Conservation (phyloP, 345 rosid species). For the Populus nigra region DNA sequence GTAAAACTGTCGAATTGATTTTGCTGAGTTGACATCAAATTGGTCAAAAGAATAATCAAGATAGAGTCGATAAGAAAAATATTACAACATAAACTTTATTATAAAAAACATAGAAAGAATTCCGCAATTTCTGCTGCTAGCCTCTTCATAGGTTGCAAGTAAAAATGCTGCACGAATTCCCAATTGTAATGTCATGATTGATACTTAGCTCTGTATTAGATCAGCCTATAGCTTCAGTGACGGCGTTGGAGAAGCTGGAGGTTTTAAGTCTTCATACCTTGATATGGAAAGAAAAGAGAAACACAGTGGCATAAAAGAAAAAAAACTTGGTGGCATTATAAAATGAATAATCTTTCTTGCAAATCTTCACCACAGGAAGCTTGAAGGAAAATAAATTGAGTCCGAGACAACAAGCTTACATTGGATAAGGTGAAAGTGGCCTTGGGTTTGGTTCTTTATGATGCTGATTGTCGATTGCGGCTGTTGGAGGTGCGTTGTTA, state of each 20-base stretch:
- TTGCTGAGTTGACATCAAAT: neutral
- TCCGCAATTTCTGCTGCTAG: conserved; percentile 11
- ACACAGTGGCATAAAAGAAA: neutral
- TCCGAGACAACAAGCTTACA: conserved; percentile 37
- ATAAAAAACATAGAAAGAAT: neutral
- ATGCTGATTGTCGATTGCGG: conserved; percentile 19
- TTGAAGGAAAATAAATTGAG: neutral
- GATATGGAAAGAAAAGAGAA: neutral
- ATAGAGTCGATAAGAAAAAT: neutral
- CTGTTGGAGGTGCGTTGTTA: conserved; percentile 28
- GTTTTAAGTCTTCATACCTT: conserved; percentile 35
- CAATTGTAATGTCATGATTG: neutral
- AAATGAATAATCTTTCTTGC: neutral
- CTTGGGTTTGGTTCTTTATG: conserved; percentile 27
- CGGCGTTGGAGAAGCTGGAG: conserved; percentile 27
- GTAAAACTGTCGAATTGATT: neutral
- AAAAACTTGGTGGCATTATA: neutral
- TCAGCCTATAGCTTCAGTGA: neutral
- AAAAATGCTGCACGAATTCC: neutral
- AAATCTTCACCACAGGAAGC: neutral
- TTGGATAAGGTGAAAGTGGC: conserved; percentile 63
- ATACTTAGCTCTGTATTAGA: neutral
- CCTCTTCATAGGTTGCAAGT: conserved; percentile 7
- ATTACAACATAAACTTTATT: neutral
- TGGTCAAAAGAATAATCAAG: neutral